These are phyloP conservation scores for Candida cerambycidarum DNA, from an alignment of 805 yeast genomes.

Conservation along the genomic window DNA sequence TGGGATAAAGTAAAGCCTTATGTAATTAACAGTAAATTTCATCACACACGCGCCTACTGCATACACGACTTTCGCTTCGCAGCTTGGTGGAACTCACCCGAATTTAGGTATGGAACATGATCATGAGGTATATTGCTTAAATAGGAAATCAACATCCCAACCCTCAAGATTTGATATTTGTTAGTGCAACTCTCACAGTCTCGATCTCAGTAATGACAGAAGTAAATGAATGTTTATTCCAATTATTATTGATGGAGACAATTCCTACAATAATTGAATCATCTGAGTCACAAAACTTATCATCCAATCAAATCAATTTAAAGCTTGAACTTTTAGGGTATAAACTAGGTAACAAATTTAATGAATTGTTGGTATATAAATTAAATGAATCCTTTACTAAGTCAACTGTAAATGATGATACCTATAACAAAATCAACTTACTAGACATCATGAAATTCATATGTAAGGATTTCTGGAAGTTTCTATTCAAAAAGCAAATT, in stretches of 20 bases:
- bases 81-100: no score
- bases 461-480: slow-evolving; percentile 89
- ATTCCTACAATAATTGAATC: slow-evolving; percentile 15
- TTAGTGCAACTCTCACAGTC: neutral
- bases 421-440: slow-evolving; percentile 51
- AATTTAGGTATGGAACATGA: neutral
- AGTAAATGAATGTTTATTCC: slow-evolving; percentile 13
- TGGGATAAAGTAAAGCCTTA: neutral
- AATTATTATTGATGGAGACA: slow-evolving; percentile 15
- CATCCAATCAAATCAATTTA: slow-evolving; percentile 10
- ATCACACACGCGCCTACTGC: neutral
- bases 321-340: slow-evolving; percentile 67
- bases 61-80: neutral
- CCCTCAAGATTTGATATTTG: neutral
- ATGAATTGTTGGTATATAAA: slow-evolving; percentile 47
- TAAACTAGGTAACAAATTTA: slow-evolving; percentile 59
- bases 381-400: slow-evolving; percentile 25
- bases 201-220: slow-evolving; percentile 5
- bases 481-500: slow-evolving; percentile 78
- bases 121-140: neutral
- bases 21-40: neutral
- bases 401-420: slow-evolving; percentile 13
- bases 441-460: slow-evolving; percentile 87
- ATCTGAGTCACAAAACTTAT: slow-evolving; percentile 7
- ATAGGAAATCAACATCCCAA: slow-evolving; percentile 3